These are phyloP conservation scores for Discostella stelligeroides DNA, from an alignment of 108 stramenopile genomes.

Conservation along the genomic window DNA sequence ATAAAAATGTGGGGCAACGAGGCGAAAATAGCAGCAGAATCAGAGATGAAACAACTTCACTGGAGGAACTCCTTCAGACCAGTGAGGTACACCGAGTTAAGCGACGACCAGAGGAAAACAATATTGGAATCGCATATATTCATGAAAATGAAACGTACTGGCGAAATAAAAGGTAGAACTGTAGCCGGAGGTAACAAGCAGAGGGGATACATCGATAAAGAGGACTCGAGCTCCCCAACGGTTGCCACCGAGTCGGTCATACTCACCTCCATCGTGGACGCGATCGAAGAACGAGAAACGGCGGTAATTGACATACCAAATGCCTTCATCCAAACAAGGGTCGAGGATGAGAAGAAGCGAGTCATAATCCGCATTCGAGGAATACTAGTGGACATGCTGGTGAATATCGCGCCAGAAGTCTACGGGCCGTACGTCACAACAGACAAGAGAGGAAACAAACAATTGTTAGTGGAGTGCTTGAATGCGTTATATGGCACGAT, in stretches of 20 bases:
- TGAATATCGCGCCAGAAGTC: neutral
- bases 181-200: conserved; percentile 27
- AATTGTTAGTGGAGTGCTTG: conserved; percentile 1
- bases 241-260: conserved; percentile 29
- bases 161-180: conserved; percentile 27
- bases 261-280: conserved; percentile 37
- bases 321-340: conserved; percentile 53
- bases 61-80: conserved; percentile 25
- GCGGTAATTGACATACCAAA: conserved; percentile 50
- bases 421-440: neutral
- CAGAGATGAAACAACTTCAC: conserved; percentile 44
- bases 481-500: conserved; percentile 13
- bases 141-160: conserved; percentile 24
- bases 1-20: neutral
- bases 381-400: neutral
- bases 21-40: conserved; percentile 1
- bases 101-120: conserved; percentile 4
- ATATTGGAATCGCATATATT: conserved; percentile 36
- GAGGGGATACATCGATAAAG: conserved; percentile 22
- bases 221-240: conserved; percentile 36
- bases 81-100: conserved; percentile 9
- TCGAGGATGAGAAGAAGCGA: conserved; percentile 12
- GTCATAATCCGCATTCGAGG: neutral
- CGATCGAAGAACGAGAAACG: conserved; percentile 46
- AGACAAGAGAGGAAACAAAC: conserved; percentile 5